Evolutionary conservation across 371 early-diverging fungal genomes (phyloP).

Genomic region (Mortierella sp.): DNA sequence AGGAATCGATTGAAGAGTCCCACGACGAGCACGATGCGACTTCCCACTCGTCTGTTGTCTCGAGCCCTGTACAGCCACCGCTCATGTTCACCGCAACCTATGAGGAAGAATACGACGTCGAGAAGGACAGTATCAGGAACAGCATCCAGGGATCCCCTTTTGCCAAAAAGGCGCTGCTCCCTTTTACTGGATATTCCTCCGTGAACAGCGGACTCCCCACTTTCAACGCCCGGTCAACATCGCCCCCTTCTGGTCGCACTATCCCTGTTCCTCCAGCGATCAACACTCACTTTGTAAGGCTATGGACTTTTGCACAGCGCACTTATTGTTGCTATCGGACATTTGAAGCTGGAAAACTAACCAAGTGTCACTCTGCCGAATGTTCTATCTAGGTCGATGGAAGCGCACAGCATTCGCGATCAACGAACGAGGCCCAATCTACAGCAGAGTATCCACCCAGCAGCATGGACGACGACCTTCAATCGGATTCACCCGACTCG

Average conservation of each 20-base stretch:
- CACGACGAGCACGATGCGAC: not conserved
- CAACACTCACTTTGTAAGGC: not conserved
- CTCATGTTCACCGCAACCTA: constrained; percentile 32
- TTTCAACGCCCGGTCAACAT: not conserved
- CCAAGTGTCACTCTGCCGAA: too few species aligned
- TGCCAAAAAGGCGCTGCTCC: not conserved
- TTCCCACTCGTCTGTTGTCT: not conserved
- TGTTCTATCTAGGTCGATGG: constrained; percentile 6
- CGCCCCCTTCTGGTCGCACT: not conserved
- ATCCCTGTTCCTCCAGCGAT: constrained; percentile 15
- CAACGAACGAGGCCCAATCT: constrained; percentile 11
- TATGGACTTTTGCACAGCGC: not conserved
- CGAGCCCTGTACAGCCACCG: constrained; percentile 15
- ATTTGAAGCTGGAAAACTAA: not conserved
- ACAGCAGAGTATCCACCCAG: constrained; percentile 8
- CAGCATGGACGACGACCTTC: constrained; percentile 1
- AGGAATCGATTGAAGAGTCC: constrained; percentile 3
- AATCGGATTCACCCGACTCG: constrained; percentile 12
- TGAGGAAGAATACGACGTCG: constrained; percentile 37
- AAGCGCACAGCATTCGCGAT: not conserved
- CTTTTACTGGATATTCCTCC: not conserved
- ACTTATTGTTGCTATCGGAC: not conserved
- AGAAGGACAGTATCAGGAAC: constrained; percentile 30
- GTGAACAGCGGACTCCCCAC: not conserved
- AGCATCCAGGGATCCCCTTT: constrained; percentile 22